These are phyloP conservation scores for Diplotaxis tenuifolia DNA, from an alignment of 345 rosid genomes.

Conservation along the genomic window DNA sequence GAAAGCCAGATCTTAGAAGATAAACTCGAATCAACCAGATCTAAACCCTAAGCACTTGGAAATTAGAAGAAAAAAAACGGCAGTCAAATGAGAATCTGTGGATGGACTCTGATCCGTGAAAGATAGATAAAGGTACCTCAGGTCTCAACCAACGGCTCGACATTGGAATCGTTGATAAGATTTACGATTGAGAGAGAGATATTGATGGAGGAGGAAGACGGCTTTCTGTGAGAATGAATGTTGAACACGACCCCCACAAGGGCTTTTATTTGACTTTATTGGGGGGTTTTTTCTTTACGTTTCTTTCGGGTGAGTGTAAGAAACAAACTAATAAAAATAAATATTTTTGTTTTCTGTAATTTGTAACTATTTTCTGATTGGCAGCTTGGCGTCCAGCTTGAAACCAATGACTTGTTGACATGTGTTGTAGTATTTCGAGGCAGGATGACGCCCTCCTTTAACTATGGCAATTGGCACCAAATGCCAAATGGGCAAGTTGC, in stretches of 20 bases:
- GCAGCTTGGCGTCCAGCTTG: slow-evolving; percentile 17
- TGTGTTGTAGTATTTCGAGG: slow-evolving; percentile 18
- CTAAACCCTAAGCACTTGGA: not conserved
- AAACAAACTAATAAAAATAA: not conserved
- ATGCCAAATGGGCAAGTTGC: slow-evolving; percentile 25
- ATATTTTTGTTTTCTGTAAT: not conserved
- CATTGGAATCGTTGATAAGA: slow-evolving; percentile 40
- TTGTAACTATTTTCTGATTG: slow-evolving; percentile 5
- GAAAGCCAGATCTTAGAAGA: not conserved
- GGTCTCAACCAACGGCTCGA: slow-evolving; percentile 77
- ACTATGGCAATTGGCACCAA: not conserved
- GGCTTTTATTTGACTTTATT: slow-evolving; percentile 32
- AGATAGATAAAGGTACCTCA: slow-evolving; percentile 46
- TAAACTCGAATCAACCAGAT: slow-evolving; percentile 21
- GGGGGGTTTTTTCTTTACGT: slow-evolving; percentile 16
- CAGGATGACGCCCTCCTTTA: not conserved
- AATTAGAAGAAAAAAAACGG: not conserved
- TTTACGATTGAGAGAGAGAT: not conserved
- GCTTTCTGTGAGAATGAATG: slow-evolving; percentile 29
- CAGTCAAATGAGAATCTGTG: slow-evolving; percentile 2
- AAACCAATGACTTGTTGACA: not conserved
- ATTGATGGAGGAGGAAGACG: slow-evolving; percentile 25
- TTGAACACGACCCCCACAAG: not conserved
- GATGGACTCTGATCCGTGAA: not conserved
- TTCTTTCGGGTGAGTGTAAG: slow-evolving; percentile 7